phyloP scores from a whole-genome alignment of 2,329 filamentous ascomycete species.

The Amphichorda felina region DNA sequence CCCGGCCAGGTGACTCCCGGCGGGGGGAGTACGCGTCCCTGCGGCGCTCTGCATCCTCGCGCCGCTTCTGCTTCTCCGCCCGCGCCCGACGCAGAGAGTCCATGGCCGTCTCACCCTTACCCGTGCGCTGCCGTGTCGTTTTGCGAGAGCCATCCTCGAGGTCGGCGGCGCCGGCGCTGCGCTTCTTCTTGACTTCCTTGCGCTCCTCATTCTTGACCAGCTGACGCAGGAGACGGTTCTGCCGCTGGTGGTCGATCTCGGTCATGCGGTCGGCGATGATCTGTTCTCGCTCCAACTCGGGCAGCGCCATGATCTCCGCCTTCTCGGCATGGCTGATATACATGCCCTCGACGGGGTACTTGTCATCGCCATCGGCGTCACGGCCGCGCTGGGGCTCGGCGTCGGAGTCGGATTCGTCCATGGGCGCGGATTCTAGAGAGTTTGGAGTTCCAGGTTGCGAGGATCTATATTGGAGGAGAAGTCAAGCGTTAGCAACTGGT shows the following conservation, averaged over 20 bases:
- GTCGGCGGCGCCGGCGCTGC: slow-evolving; percentile 69
- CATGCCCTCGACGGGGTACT: slow-evolving; percentile 82
- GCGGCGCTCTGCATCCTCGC: slow-evolving; percentile 46
- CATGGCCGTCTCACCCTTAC: slow-evolving; percentile 46
- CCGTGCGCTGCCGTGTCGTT: slow-evolving; percentile 57
- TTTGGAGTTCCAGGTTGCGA: slow-evolving; percentile 33
- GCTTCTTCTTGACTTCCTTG: slow-evolving; percentile 45
- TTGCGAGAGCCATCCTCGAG: slow-evolving; percentile 66
- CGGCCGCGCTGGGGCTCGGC: slow-evolving; percentile 32
- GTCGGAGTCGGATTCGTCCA: slow-evolving; percentile 75
- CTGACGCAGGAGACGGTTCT: slow-evolving; percentile 71
- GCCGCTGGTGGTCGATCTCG: slow-evolving; percentile 69
- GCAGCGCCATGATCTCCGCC: slow-evolving; percentile 68
- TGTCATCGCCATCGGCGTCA: slow-evolving; percentile 39
- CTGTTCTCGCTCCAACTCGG: slow-evolving; percentile 83
- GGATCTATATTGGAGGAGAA: neutral
- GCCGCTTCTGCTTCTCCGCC: slow-evolving; percentile 43
- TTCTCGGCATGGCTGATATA: slow-evolving; percentile 66
- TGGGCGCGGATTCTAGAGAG: slow-evolving; percentile 71
- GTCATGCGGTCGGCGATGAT: slow-evolving; percentile 79
- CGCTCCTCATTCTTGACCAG: slow-evolving; percentile 59
- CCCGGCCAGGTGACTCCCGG: slow-evolving; percentile 32
- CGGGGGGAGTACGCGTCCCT: slow-evolving; percentile 31
- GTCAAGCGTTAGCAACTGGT: neutral
- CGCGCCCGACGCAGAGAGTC: slow-evolving; percentile 53